phyloP scores from a whole-genome alignment of 495 filamentous ascomycete species.

The Xanthoparmelia taractica region DNA sequence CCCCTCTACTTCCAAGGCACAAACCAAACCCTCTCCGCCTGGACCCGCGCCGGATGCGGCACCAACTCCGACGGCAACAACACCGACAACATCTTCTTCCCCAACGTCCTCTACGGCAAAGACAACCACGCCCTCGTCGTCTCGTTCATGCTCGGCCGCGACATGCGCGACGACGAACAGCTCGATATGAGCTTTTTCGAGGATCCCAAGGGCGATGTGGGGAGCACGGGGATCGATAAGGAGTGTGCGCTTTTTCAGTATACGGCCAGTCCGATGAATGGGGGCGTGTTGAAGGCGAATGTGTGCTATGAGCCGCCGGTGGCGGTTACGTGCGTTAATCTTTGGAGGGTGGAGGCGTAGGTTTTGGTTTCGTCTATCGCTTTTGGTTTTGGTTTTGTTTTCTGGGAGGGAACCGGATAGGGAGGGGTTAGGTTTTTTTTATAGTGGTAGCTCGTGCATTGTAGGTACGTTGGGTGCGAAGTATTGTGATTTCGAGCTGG shows the following conservation, averaged over 20 bases:
- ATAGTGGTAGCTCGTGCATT: too few species aligned
- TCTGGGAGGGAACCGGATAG: too few species aligned
- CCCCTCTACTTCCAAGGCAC: background rate
- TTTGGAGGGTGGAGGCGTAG: background rate
- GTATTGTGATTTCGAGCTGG: too few species aligned
- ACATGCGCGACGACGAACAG: background rate
- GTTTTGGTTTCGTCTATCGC: too few species aligned
- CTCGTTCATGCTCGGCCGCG: constrained; percentile 1
- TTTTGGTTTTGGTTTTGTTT: too few species aligned
- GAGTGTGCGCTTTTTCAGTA: background rate
- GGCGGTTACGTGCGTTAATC: background rate
- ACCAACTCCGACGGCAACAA: background rate
- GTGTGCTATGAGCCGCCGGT: background rate
- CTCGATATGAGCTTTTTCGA: background rate
- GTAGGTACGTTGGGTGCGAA: too few species aligned
- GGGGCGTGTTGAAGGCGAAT: background rate
- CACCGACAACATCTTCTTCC: background rate
- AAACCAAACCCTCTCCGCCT: background rate
- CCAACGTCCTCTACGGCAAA: background rate
- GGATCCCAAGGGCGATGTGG: background rate
- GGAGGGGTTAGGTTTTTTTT: too few species aligned
- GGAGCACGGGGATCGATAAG: background rate
- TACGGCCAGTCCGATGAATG: background rate
- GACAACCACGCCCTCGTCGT: constrained; percentile 1
- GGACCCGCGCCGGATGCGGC: background rate